Base-by-base conservation (phyloP, 1,284 basidiomycete species). In the Pseudozyma sp. region DNA sequence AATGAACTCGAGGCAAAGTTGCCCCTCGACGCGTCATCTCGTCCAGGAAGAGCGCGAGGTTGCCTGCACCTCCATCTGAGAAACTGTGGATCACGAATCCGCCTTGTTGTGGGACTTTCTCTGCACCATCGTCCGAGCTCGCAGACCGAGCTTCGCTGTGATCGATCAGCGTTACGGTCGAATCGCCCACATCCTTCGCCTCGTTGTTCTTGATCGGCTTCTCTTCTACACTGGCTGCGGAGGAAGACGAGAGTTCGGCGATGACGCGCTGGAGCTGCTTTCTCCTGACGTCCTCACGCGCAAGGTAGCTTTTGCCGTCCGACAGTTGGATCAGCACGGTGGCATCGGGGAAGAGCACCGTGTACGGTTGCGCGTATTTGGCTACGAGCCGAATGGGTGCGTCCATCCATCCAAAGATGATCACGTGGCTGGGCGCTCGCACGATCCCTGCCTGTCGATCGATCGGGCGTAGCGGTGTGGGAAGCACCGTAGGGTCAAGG, bases 341-440 rank as follows among this genome's bases (percentile, higher is more conserved):
- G 4, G 79, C 66, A 10, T 73, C 31, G 0, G 82, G 82, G 46
- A 79, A 81, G 40, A 80, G 65, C 37, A 70, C 59, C 0, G 63
- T 54, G 56, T 82, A 84, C 9, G 75, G 76, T 29, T 64, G 60
- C 0, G 71, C 80, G 52, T 84, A 84, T 48, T 84, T 84, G 40
- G 60, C 44, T 0, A 84, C 69, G 6, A 82, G 58, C 7, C 71
- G 73, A 4, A 82, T 54, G 9, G 80, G 69, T 0, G 77, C 81
- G 52, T 82, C 77, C 81, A 84, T 81, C 78, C 80, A 84, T 19
- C 82, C 82, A 47, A 77, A 77, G 43, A 84, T 60, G 31, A 84
- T 33, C 0, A 75, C 49, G 24, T 75, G 66, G 51, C 55, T 60
- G 0, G 71, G 71, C 1, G 31, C 24, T 7, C 46, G 42, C 7